Percentiles rank a stretch among this genome's conserved stretches.
Evolutionary conservation across 176 grass and related monocot species (phyloP).

Genomic region (Lolium perenne): DNA sequence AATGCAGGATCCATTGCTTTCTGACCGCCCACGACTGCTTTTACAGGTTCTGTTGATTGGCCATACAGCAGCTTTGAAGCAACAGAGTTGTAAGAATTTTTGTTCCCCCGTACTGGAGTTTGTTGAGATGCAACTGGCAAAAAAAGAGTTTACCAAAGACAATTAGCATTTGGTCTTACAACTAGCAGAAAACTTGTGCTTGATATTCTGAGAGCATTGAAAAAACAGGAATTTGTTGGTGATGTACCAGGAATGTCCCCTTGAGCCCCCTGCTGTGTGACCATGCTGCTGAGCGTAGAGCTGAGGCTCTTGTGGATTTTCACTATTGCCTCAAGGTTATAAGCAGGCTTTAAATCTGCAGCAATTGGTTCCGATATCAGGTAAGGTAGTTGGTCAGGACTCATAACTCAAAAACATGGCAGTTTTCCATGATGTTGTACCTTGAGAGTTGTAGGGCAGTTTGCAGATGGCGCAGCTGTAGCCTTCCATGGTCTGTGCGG

Average conservation of each 20-base stretch:
- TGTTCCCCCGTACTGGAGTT: slow-evolving; percentile 59
- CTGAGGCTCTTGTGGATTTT: slow-evolving; percentile 74
- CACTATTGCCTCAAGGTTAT: slow-evolving; percentile 77
- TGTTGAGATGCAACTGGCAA: slow-evolving; percentile 50
- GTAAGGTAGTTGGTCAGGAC: not conserved
- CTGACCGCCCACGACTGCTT: slow-evolving; percentile 19
- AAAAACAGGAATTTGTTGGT: not conserved
- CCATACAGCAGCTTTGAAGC: slow-evolving; percentile 45
- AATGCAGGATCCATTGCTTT: slow-evolving; percentile 39
- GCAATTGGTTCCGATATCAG: not conserved
- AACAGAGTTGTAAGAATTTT: slow-evolving; percentile 46
- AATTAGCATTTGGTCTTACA: not conserved
- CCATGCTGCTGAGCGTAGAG: slow-evolving; percentile 72
- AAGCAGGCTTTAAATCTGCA: slow-evolving; percentile 59
- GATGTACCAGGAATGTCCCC: slow-evolving; percentile 58
- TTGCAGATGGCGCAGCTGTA: slow-evolving; percentile 85
- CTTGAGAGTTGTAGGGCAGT: slow-evolving; percentile 62
- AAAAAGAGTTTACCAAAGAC: not conserved
- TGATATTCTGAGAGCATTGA: not conserved
- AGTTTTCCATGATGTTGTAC: slow-evolving; percentile 32
- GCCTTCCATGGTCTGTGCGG: slow-evolving; percentile 40
- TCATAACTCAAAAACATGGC: not conserved
- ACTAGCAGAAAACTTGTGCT: not conserved
- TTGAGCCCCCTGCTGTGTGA: slow-evolving; percentile 46
- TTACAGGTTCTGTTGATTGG: slow-evolving; percentile 41